Evolutionary conservation across 2,329 filamentous ascomycete species (phyloP), one percentile per base, ranked within the genome.

Genomic region (Ophiocordyceps camponoti-saundersi): DNA sequence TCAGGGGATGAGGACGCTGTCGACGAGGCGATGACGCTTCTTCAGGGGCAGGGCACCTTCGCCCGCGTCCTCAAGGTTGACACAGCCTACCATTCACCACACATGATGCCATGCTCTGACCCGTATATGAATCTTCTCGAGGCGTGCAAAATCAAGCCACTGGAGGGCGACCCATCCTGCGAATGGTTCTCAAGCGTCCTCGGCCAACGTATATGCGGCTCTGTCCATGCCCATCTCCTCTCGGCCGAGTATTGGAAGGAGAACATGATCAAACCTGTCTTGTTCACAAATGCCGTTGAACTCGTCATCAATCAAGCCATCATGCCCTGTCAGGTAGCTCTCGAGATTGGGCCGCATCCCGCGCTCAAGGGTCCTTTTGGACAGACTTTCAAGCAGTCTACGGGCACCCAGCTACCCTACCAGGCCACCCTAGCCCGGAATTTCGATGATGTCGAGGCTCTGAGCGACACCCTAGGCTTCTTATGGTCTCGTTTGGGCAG

Each of bases 11-110:
- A 32, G 2, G 53, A 56, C 2, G 57, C 55, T 1, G 54, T 68
- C 6, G 44, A 52, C 0, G 49, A 57, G 11, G 47, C 58, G 0
- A 47, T 55, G 45, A 48, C 44, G 1, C 29, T 58, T 2, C 46
- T 62, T 0, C 48, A 56, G 2, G 53, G 53, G 11, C 49, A 54
- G 7, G 48, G 53, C 22, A 52, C 55, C 6, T 61, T 66, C 44
- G 49, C 54, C 1, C 50, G 62, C 3, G 36, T 48, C 0, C 53
- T 71, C 0, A 55, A 58, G 18, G 62, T 67, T 2, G 61, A 66
- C 46, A 61, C 48, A 6, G 67, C 67, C 0, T 70, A 69, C 3
- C 61, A 61, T 29, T 69, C 67, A 1, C 58, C 60, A 20, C 62
- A 67, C 45, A 69, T 69, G 62, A 42, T 29, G 43, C 1, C 12